A percentile compares a stretch with the other conserved stretches of the same genome.
phyloP scores from a whole-genome alignment of 2,329 filamentous ascomycete genomes.

The Phialocephala subalpina region DNA sequence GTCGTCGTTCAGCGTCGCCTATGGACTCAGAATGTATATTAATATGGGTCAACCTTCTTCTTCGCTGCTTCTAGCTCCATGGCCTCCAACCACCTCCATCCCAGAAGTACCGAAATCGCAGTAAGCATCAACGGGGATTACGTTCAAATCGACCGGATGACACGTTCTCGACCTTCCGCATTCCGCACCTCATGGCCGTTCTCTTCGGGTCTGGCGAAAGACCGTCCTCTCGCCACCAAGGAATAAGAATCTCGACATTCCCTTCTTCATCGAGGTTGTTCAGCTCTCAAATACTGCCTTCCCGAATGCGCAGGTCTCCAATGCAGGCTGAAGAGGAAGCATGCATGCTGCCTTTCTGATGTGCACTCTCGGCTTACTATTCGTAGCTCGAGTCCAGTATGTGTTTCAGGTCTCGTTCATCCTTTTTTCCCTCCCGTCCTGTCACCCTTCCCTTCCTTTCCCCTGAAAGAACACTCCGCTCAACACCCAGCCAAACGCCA shows the following conservation, averaged over 20 bases:
- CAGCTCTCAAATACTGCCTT: background rate
- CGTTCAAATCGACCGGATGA: background rate
- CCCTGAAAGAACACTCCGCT: slow-evolving; percentile 9
- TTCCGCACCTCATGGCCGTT: slow-evolving; percentile 1
- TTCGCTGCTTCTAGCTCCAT: slow-evolving; percentile 17
- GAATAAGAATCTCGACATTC: background rate
- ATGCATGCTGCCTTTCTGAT: slow-evolving; percentile 3
- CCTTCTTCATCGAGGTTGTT: background rate
- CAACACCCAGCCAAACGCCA: background rate
- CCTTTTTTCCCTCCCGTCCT: slow-evolving; percentile 8
- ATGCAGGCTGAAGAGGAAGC: slow-evolving; percentile 1
- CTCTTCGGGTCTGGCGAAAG: slow-evolving; percentile 2
- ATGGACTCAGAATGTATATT: slow-evolving; percentile 13
- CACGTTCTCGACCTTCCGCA: background rate
- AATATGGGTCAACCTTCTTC: slow-evolving; percentile 20
- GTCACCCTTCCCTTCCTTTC: background rate
- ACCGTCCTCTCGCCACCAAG: background rate
- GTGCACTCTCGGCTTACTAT: slow-evolving; percentile 7
- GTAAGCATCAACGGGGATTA: slow-evolving; percentile 10
- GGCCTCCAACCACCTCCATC: background rate
- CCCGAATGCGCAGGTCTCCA: background rate
- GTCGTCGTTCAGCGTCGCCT: slow-evolving; percentile 2
- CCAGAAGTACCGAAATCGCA: slow-evolving; percentile 7
- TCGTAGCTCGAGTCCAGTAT: slow-evolving; percentile 5
- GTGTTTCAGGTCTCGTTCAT: slow-evolving; percentile 18